phyloP scores from a whole-genome alignment of 2,329 filamentous ascomycete species.

The Cladophialophora bantiana region DNA sequence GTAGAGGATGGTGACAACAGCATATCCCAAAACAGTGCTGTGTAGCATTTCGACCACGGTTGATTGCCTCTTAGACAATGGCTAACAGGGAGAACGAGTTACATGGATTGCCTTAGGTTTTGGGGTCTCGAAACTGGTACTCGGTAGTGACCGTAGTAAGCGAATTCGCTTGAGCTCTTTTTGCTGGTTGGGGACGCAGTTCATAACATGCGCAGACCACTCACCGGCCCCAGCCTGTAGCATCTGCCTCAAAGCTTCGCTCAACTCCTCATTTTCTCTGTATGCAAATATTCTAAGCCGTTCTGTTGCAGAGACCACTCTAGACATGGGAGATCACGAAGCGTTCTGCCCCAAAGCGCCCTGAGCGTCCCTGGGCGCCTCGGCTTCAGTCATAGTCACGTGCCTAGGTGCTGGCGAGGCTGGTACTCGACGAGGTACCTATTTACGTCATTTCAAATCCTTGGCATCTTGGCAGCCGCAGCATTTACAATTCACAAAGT shows the following conservation, averaged over 20 bases:
- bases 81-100: background rate
- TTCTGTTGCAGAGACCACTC: background rate
- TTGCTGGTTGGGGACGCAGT: background rate
- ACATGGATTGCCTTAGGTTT: background rate
- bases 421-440: too few relatives aligned
- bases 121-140: background rate
- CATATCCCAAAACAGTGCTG: background rate
- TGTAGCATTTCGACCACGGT: background rate
- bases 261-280: background rate
- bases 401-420: background rate
- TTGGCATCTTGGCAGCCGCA: background rate
- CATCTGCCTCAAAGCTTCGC: background rate
- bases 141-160: background rate
- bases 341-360: too few relatives aligned
- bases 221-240: background rate
- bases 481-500: background rate
- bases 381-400: background rate
- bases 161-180: background rate
- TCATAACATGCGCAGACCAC: background rate
- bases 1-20: background rate
- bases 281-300: background rate
- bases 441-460: too few relatives aligned
- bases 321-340: background rate
- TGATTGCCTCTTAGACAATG: background rate
- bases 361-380: too few relatives aligned